Evolutionary conservation across 257 asterid genomes (phyloP).

Genomic region (Petunia axillaris): DNA sequence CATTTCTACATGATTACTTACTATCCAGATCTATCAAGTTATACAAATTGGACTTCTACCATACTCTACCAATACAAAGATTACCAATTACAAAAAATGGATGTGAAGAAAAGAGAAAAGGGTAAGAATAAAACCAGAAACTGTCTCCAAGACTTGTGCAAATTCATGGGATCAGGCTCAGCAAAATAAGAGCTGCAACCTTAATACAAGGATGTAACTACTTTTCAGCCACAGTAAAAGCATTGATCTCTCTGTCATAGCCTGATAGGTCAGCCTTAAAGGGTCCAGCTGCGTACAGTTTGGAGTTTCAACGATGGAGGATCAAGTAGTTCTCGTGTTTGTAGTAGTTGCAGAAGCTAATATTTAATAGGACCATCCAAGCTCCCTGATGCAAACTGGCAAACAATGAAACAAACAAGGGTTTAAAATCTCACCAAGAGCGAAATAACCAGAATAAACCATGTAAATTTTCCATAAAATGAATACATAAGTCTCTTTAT

Average conservation of each 20-base stretch:
- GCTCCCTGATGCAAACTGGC: constrained; percentile 95
- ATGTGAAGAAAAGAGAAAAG: background rate
- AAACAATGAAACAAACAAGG: constrained; percentile 21
- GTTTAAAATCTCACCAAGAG: background rate
- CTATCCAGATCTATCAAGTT: background rate
- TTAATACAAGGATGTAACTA: background rate
- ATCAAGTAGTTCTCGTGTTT: background rate
- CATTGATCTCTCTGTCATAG: background rate
- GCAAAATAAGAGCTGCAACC: constrained; percentile 33
- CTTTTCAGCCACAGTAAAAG: background rate
- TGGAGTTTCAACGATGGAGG: background rate
- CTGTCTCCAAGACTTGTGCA: background rate
- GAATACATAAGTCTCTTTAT: background rate
- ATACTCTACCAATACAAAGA: background rate
- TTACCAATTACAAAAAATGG: background rate
- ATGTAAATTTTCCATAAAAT: constrained; percentile 2
- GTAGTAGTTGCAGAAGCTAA: constrained; percentile 35
- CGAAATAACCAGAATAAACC: background rate
- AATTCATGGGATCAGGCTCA: background rate
- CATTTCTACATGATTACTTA: background rate
- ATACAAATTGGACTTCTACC: background rate
- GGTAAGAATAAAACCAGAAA: background rate
- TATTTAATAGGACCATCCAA: constrained; percentile 95
- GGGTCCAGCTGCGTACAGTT: background rate
- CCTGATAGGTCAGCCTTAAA: constrained; percentile 13